Evolutionary conservation across 2,329 filamentous ascomycete species (phyloP).

Genomic region (Talaromyces sp.): DNA sequence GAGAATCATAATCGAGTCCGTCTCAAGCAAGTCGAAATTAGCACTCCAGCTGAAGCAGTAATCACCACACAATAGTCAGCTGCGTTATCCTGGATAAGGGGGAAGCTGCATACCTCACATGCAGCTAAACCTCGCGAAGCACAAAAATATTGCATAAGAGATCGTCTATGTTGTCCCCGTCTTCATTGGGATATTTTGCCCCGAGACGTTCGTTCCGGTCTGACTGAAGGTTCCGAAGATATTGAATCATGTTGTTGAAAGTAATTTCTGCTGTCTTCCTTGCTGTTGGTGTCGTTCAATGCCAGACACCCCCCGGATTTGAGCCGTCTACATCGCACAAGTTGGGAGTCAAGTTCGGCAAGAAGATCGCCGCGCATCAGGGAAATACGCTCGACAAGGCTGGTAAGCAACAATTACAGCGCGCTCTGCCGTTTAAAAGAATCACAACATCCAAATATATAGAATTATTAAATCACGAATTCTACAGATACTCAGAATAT

Average conservation of each 20-base stretch:
- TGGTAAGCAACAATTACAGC: background rate
- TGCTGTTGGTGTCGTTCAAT: background rate
- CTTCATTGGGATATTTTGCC: too few relatives aligned
- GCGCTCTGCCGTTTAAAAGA: too few relatives aligned
- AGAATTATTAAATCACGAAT: background rate
- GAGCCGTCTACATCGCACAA: slow-evolving; percentile 6
- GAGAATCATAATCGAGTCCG: background rate
- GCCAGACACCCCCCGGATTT: slow-evolving; percentile 11
- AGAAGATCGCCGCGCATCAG: background rate
- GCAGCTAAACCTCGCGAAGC: background rate
- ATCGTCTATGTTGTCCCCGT: too few relatives aligned
- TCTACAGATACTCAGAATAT: background rate
- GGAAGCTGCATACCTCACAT: background rate
- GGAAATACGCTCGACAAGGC: slow-evolving; percentile 3
- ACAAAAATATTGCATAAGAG: too few relatives aligned
- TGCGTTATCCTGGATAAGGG: background rate
- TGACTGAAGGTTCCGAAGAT: too few relatives aligned
- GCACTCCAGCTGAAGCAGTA: too few relatives aligned
- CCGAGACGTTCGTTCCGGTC: background rate
- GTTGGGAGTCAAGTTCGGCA: slow-evolving; percentile 7
- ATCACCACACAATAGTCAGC: too few relatives aligned
- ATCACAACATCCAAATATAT: background rate
- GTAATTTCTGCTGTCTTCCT: background rate
- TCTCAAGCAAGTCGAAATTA: too few relatives aligned
- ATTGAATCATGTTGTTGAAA: slow-evolving; percentile 1